Evolutionary conservation across 2,329 filamentous ascomycete genomes (phyloP).

Genomic region (Mycosphaerella sp.): DNA sequence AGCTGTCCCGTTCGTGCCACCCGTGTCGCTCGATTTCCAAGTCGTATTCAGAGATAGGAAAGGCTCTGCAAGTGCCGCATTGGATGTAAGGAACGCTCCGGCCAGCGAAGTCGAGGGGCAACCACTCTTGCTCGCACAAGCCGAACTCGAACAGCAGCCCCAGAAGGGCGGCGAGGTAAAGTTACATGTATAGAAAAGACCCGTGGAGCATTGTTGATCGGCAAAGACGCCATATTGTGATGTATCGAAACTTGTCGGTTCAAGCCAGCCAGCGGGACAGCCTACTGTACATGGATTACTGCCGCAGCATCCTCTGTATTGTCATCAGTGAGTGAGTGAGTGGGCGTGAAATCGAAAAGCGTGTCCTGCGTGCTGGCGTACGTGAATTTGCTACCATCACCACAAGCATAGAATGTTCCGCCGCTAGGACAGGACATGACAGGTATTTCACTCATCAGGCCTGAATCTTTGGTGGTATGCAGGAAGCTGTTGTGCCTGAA

Average conservation of each 20-base stretch:
- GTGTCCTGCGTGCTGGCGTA: not conserved
- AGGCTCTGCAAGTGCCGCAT: conserved; percentile 4
- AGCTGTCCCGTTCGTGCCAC: not conserved
- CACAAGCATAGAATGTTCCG: conserved; percentile 16
- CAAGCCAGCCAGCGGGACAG: conserved; percentile 12
- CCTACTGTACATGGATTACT: conserved; percentile 13
- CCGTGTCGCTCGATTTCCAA: conserved; percentile 1
- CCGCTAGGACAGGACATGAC: conserved; percentile 14
- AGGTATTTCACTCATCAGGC: conserved; percentile 1
- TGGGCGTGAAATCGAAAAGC: too few species aligned
- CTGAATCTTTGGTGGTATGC: not conserved
- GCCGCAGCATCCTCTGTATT: conserved; percentile 12
- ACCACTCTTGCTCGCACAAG: conserved; percentile 5
- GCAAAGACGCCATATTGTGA: conserved; percentile 13
- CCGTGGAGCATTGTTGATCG: conserved; percentile 13
- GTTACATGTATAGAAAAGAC: conserved; percentile 14
- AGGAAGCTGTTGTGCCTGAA: not conserved
- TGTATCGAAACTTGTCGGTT: conserved; percentile 12
- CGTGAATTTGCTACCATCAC: conserved; percentile 12
- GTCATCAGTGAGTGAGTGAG: not conserved
- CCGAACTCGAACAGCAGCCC: conserved; percentile 11
- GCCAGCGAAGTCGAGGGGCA: conserved; percentile 6
- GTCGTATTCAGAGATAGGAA: conserved; percentile 12
- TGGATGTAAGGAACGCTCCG: conserved; percentile 12
- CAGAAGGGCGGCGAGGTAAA: conserved; percentile 15